Evolutionary conservation across 352 stramenopile species (phyloP).

Genomic region (Globisporangium canariense): DNA sequence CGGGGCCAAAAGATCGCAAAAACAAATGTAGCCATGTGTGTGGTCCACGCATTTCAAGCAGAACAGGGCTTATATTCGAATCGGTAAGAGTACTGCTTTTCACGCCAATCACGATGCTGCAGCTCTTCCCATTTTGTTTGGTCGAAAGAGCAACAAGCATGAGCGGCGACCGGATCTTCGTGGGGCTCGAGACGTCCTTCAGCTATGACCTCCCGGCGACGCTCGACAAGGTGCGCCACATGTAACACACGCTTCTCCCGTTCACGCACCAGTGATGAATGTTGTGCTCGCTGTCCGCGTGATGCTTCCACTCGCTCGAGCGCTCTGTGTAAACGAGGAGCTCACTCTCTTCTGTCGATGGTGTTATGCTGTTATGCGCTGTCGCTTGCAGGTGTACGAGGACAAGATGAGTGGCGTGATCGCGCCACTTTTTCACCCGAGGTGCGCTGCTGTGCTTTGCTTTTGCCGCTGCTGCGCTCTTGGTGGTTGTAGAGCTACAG

Average conservation of each 20-base stretch:
- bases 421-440: slow-evolving; percentile 79
- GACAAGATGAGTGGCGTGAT: slow-evolving; percentile 81
- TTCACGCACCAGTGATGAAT: too few species aligned
- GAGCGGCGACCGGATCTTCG: slow-evolving; percentile 58
- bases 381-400: slow-evolving; percentile 47
- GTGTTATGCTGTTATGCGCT: neutral
- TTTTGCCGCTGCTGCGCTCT: neutral
- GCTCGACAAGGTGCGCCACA: slow-evolving; percentile 44
- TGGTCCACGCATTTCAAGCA: neutral
- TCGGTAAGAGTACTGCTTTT: neutral
- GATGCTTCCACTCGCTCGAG: too few species aligned
- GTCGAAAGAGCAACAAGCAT: slow-evolving; percentile 13
- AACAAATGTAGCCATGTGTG: slow-evolving; percentile 3
- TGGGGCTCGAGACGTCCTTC: slow-evolving; percentile 76
- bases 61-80: neutral
- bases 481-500: neutral
- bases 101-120: neutral
- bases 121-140: neutral
- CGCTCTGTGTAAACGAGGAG: too few species aligned
- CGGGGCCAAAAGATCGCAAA: neutral
- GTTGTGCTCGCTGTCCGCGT: too few species aligned
- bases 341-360: neutral
- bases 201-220: slow-evolving; percentile 59
- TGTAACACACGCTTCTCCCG: too few species aligned
- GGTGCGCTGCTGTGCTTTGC: slow-evolving; percentile 25